Evolutionary conservation across 495 filamentous ascomycete genomes (phyloP), one percentile per base, ranked within the genome.

Genomic region (Podospora tetraspora): DNA sequence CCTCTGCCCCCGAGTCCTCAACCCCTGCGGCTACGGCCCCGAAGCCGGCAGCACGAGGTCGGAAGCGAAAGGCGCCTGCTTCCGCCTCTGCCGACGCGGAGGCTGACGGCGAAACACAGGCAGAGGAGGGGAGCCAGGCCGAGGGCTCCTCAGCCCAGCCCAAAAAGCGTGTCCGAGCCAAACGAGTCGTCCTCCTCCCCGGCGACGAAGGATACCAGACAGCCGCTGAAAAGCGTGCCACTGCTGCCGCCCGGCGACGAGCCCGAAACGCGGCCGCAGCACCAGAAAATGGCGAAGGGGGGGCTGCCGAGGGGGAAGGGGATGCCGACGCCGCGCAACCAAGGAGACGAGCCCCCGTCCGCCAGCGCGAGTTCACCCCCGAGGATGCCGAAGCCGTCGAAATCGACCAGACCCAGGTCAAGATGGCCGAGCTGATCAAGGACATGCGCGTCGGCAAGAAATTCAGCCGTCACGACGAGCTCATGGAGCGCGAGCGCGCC

Each of bases 341-440:
- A 32, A 64, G 29, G 37, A 56, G 30, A 23, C 32, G 19, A 52
- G 6, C 43, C 43, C 43, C 43, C 16, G 43, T 52, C 19, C 57
- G 64, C 9, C 67, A 68, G 82, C 87, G 71, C 34, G 77, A 78
- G 34, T 76, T 80, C 10, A 96, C 92, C 1, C 93, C 92, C 1
- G 91, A 93, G 69, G 89, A 90, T 71, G 90, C 91, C 1, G 93
- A 97, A 75, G 74, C 80, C 10, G 82, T 88, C 34, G 83, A 89
- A 61, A 91, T 97, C 57, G 86, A 90, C 68, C 84, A 87, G 7
- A 83, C 83, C 5, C 84, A 85, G 1, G 83, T 92, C 37, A 94
- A 88, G 66, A 97, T 99, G 92, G 87, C 84, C 13, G 92, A 96
- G 56, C 78, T 99, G 5, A 91, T 88, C 72, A 89, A 85, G 68